Evolutionary conservation across 2,329 filamentous ascomycete genomes (phyloP).

Genomic region (Lachnum nothofagi): DNA sequence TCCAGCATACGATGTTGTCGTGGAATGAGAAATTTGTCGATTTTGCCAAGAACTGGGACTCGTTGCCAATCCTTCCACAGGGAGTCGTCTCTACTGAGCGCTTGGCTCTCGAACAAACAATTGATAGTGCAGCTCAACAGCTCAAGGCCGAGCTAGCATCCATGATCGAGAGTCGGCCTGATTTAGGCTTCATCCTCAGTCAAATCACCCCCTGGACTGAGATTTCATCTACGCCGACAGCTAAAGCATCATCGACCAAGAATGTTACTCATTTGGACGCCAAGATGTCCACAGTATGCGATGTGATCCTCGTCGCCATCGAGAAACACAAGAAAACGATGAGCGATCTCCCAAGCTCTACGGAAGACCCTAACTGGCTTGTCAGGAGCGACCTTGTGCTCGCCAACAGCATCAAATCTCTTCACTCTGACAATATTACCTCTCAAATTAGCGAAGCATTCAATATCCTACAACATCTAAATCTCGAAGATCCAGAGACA

Average conservation of each 20-base stretch:
- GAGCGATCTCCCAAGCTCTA: conserved; percentile 50
- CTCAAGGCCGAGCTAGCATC: conserved; percentile 35
- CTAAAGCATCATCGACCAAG: conserved; percentile 5
- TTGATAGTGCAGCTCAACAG: conserved; percentile 16
- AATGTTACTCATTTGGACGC: conserved; percentile 46
- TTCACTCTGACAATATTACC: conserved; percentile 26
- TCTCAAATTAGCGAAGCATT: conserved; percentile 41
- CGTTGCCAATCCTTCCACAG: conserved; percentile 45
- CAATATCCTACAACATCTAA: conserved; percentile 40
- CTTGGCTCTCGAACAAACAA: conserved; percentile 15
- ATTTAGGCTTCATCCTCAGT: conserved; percentile 58
- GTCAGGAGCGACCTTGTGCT: conserved; percentile 34
- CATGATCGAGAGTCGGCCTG: conserved; percentile 46
- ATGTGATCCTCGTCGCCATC: conserved; percentile 72
- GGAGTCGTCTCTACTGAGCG: conserved; percentile 43
- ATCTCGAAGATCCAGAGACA: conserved; percentile 38
- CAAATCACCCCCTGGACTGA: conserved; percentile 63
- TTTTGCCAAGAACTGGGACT: conserved; percentile 39
- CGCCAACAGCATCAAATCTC: conserved; percentile 23
- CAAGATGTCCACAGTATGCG: conserved; percentile 59
- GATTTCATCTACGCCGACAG: conserved; percentile 20
- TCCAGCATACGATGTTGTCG: conserved; percentile 43
- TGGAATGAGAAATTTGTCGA: conserved; percentile 47
- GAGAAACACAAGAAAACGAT: conserved; percentile 63
- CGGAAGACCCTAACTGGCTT: conserved; percentile 61